Base-by-base conservation (phyloP, 1,284 basidiomycete species). In the Porodaedalea pini region DNA sequence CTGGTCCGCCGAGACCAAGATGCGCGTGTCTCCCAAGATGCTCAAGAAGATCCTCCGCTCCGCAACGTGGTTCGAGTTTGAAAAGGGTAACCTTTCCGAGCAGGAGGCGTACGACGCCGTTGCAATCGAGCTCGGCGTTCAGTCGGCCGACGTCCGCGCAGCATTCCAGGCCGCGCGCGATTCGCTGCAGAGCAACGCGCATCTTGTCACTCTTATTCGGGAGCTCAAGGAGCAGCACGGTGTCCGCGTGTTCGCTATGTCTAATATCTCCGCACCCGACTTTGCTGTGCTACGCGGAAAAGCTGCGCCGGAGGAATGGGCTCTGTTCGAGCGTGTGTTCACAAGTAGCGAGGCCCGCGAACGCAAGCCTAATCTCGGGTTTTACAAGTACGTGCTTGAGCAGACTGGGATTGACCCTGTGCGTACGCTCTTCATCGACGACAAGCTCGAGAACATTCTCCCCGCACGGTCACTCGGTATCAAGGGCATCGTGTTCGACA, bases 391-490 rank as follows among this genome's bases (percentile, higher is more conserved):
- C 55, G 81, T 83, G 17, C 64, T 84, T 23, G 65, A 67, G 19
- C 65, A 73, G 37, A 75, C 74, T 8, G 70, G 71, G 15, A 62
- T 73, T 19, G 75, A 81, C 55, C 77, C 81, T 2, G 60, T 63
- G 1, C 67, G 67, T 3, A 73, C 75, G 2, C 73, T 82, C 17
- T 83, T 83, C 62, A 75, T 85, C 17, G 82, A 84, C 58, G 82
- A 83, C 70, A 79, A 80, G 60, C 68, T 74, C n/a, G 82, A 83
- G 62, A 84, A 83, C 58, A 78, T 84, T 5, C 66, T 82, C 10
- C 74, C 78, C 2, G 81, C 82, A 4, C 75, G 78, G 4, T 82
- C 81, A 0, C 70, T 83, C 15, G 82, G 82, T 6, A 71, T 83
- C 47, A 71, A 76, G 41, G 80, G 80, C 2, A 75, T 83, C 59